phyloP scores from a whole-genome alignment of 73 alveolate species.

The Uronychia setigera region DNA sequence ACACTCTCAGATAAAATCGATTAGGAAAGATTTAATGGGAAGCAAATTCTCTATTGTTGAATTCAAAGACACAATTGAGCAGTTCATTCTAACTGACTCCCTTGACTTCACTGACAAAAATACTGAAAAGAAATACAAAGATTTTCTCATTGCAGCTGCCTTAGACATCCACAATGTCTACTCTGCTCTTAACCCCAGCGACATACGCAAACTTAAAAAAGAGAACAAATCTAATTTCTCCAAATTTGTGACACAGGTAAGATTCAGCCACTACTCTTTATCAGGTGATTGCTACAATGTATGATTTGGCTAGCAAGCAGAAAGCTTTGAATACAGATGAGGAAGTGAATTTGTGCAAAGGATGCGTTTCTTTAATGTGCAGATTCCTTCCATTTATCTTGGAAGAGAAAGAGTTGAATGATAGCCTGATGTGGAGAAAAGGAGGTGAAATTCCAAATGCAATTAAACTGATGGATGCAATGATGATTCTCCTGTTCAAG shows the following conservation, averaged over 20 bases:
- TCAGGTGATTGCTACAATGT: neutral
- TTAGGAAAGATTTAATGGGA: slow-evolving; percentile 1
- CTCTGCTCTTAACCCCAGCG: neutral
- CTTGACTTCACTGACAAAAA: neutral
- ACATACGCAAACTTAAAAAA: neutral
- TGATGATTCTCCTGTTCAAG: slow-evolving; percentile 47
- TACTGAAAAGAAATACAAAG: neutral
- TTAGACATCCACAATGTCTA: neutral
- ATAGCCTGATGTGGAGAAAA: slow-evolving; percentile 10
- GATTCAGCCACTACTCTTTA: no score
- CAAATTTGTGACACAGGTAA: neutral
- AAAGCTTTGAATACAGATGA: neutral
- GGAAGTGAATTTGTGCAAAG: neutral
- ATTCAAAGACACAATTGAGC: neutral
- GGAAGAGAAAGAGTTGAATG: slow-evolving; percentile 11
- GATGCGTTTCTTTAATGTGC: neutral
- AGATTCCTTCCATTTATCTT: slow-evolving; percentile 13
- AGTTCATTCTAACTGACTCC: neutral
- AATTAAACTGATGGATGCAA: slow-evolving; percentile 47
- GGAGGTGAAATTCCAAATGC: slow-evolving; percentile 25
- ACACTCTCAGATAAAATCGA: no score
- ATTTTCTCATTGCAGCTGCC: neutral
- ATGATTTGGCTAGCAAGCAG: neutral
- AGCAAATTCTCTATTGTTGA: neutral
- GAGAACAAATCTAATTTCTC: neutral